A percentile compares a stretch with the other conserved stretches of the same genome.
Conservation (phyloP, 2,329 filamentous ascomycete genomes). For the Epichloe baconii region DNA sequence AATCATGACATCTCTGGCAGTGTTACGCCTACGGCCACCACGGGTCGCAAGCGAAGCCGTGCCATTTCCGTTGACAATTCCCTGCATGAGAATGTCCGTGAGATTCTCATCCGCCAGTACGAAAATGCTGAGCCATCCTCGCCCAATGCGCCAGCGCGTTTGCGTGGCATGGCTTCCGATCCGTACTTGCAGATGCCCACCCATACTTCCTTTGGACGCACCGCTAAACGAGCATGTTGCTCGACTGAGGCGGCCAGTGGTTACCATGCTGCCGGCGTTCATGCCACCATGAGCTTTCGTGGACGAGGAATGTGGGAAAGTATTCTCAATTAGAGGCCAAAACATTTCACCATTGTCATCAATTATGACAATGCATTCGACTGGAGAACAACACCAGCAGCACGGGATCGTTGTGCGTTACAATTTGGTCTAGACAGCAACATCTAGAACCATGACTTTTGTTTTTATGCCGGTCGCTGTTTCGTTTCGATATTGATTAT, state of each 20-base stretch:
- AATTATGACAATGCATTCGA: neutral
- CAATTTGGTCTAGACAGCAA: constrained; percentile 3
- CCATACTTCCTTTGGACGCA: constrained; percentile 30
- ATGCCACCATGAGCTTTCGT: constrained; percentile 35
- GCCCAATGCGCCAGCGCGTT: constrained; percentile 26
- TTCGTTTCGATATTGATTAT: neutral
- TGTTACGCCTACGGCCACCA: constrained; percentile 22
- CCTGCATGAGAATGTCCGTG: constrained; percentile 56
- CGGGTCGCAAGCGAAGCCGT: constrained; percentile 45
- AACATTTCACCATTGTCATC: neutral
- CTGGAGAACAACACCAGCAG: constrained; percentile 4
- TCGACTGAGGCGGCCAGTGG: constrained; percentile 41
- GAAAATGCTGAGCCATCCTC: constrained; percentile 16
- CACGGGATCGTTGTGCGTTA: neutral
- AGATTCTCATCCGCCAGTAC: constrained; percentile 36
- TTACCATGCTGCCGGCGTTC: constrained; percentile 32
- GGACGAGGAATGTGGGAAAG: constrained; percentile 56
- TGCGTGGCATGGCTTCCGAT: constrained; percentile 15
- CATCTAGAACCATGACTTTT: constrained; percentile 1
- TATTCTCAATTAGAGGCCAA: constrained; percentile 37
- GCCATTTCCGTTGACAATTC: constrained; percentile 43
- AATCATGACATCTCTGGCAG: constrained; percentile 31
- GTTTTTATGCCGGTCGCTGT: neutral
- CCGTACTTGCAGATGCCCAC: constrained; percentile 23
- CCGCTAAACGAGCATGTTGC: constrained; percentile 55